Percentiles rank a stretch among this genome's conserved stretches.
phyloP scores from a whole-genome alignment of 495 filamentous ascomycete species.

The Aspergillus steynii region DNA sequence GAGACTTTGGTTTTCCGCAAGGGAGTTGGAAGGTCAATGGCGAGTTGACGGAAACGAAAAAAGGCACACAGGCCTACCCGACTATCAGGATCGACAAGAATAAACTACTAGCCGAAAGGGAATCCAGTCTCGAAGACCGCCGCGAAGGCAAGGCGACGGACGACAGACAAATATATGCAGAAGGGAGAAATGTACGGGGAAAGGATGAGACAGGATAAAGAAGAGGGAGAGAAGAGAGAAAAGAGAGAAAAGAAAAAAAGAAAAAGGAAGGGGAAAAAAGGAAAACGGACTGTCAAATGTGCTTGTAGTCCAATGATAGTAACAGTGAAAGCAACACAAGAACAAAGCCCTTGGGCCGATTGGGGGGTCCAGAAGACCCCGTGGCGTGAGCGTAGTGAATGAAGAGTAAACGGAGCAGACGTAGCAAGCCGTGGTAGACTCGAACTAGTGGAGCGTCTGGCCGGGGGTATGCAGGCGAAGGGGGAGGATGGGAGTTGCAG shows the following conservation, averaged over 20 bases:
- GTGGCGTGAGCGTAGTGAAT: background rate
- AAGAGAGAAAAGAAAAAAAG: slow-evolving; percentile 18
- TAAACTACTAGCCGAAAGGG: slow-evolving; percentile 14
- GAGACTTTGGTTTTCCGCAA: slow-evolving; percentile 20
- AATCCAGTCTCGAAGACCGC: slow-evolving; percentile 5
- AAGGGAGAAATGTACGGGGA: slow-evolving; percentile 4
- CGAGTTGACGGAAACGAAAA: slow-evolving; percentile 5
- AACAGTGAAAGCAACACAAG: slow-evolving; percentile 26
- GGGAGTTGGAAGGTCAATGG: slow-evolving; percentile 20
- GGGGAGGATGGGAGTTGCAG: slow-evolving; percentile 2
- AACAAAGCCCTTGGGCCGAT: slow-evolving; percentile 3
- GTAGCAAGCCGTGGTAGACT: background rate
- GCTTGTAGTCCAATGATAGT: slow-evolving; percentile 8
- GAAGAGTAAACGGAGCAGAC: slow-evolving; percentile 9
- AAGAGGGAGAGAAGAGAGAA: slow-evolving; percentile 15
- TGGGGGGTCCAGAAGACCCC: background rate
- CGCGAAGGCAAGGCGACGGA: slow-evolving; percentile 1
- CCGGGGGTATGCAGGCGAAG: slow-evolving; percentile 9
- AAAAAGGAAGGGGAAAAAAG: slow-evolving; percentile 25
- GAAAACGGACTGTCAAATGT: slow-evolving; percentile 27
- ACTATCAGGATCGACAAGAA: slow-evolving; percentile 27
- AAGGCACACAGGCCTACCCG: slow-evolving; percentile 1
- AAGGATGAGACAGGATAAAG: slow-evolving; percentile 13
- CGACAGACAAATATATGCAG: background rate
- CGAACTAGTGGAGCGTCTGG: slow-evolving; percentile 10